Conservation (phyloP, 1,284 basidiomycete genomes). For the Vanrija pseudolonga region DNA sequence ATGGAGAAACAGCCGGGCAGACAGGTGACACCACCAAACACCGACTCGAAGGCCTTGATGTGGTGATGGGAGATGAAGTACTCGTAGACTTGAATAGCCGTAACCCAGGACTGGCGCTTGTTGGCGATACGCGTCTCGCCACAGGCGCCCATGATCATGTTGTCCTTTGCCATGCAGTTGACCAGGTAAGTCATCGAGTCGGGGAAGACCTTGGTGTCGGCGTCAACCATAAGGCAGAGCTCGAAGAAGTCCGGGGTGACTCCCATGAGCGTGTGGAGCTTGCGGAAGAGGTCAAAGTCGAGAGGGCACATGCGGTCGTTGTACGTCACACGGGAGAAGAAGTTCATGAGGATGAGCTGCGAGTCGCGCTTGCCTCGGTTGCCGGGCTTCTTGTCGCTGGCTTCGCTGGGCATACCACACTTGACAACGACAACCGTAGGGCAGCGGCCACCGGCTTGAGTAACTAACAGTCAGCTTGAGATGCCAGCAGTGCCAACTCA, state of each 20-base stretch:
- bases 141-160: slow-evolving; percentile 98
- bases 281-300: slow-evolving; percentile 97
- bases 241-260: slow-evolving; percentile 99
- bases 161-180: slow-evolving; percentile 97
- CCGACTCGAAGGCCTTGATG: slow-evolving; percentile 96
- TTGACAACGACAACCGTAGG: slow-evolving; percentile 97
- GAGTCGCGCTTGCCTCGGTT: slow-evolving; percentile 99
- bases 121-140: slow-evolving; percentile 98
- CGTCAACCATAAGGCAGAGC: slow-evolving; percentile 96
- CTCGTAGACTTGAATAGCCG: slow-evolving; percentile 92
- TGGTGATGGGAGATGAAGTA: slow-evolving; percentile 99
- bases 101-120: slow-evolving; percentile 97
- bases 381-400: slow-evolving; percentile 86
- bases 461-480: slow-evolving; percentile 26
- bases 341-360: slow-evolving; percentile 99
- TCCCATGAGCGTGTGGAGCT: slow-evolving; percentile 93
- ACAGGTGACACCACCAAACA: slow-evolving; percentile 99
- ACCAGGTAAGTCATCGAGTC: slow-evolving; percentile 81
- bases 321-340: slow-evolving; percentile 97
- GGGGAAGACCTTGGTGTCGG: slow-evolving; percentile 89
- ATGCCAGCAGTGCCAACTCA: slow-evolving; percentile 41
- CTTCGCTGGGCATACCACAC: slow-evolving; percentile 79
- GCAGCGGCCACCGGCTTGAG: slow-evolving; percentile 69
- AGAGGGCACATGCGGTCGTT: slow-evolving; percentile 98
- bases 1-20: slow-evolving; percentile 99